Evolutionary conservation across 2,329 filamentous ascomycete genomes (phyloP), one percentile per base, ranked within the genome.

Genomic region (Lachnellula hyalina): DNA sequence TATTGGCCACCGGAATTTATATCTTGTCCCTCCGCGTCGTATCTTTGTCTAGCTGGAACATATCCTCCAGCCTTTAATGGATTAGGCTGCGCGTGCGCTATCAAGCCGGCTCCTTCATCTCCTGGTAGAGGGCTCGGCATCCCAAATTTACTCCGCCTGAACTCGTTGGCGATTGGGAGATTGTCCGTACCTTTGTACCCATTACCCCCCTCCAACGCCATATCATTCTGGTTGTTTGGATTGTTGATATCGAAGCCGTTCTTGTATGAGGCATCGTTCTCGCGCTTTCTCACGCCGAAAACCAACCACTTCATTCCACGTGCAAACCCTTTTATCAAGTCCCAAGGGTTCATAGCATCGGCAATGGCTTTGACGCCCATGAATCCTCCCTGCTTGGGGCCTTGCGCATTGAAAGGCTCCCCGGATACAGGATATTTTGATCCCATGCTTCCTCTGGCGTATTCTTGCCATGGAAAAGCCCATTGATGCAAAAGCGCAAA

Each of bases 401-500:
- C 69, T 48, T 73, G 69, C 35, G 73, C 70, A 78, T 65, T 56
- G 70, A 67, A 63, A 73, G 63, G 58, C 73, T 61, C 74, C 67
- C 56, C n/a, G 8, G 45, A 23, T 35, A 49, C 23, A 21, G 53
- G 53, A 14, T 56, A 56, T 35, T 56, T 70, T 68, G 55, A 77
- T 69, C 49, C 23, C 5, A 28, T 23, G 15, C 38, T 21, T 3
- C 40, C 28, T 17, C 9, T 25, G 9, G 14, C 46, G 70, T 96
- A 96, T 1, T 84, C 84, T 53, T 78, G 78, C 77, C 86, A 94
- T 1, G 88, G 81, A 67, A 94, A 96, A 2, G 91, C 89, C 77
- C 85, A 95, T 15, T 94, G 72, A 69, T 96, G 90, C 51, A 96
- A 72, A 45, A 91, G 67, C 17, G 87, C 77, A 65, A 96, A 95